Conservation (phyloP, 75 land plant species). For the Pseudotsuga menziesii region DNA sequence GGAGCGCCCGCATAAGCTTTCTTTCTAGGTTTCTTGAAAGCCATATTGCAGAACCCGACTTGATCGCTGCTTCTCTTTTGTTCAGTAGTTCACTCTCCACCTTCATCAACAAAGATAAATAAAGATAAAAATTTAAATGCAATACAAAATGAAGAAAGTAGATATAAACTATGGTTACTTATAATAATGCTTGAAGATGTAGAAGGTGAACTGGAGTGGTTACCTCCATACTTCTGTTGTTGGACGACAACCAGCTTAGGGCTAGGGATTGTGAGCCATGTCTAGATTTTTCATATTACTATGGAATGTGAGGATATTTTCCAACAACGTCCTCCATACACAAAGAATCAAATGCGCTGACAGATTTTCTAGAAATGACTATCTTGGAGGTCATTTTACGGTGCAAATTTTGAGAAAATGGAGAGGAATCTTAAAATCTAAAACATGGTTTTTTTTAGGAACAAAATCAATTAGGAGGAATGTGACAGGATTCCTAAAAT, state of each 20-base stretch:
- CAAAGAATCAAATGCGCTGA: too few species aligned
- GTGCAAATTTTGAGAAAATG: too few species aligned
- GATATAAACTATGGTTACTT: neutral
- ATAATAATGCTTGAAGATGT: conserved; percentile 11
- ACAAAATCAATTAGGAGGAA: too few species aligned
- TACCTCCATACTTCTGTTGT: neutral
- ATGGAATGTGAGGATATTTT: conserved; percentile 6
- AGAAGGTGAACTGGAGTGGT: neutral
- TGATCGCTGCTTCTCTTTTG: conserved; percentile 11
- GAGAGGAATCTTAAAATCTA: too few species aligned
- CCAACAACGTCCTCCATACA: too few species aligned
- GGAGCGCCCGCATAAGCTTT: neutral
- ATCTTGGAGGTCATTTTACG: too few species aligned
- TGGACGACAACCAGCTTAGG: neutral
- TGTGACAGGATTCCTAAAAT: too few species aligned
- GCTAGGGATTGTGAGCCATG: neutral
- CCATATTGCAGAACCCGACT: neutral
- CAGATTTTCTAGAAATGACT: too few species aligned
- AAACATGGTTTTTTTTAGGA: too few species aligned
- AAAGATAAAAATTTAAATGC: neutral
- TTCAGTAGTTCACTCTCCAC: conserved; percentile 10
- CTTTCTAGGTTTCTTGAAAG: conserved; percentile 12
- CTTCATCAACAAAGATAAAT: conserved; percentile 2
- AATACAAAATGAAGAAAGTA: neutral
- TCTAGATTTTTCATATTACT: conserved; percentile 9